Base-by-base conservation (phyloP, 78 protist genomes). In the Thecamonas trahens region DNA sequence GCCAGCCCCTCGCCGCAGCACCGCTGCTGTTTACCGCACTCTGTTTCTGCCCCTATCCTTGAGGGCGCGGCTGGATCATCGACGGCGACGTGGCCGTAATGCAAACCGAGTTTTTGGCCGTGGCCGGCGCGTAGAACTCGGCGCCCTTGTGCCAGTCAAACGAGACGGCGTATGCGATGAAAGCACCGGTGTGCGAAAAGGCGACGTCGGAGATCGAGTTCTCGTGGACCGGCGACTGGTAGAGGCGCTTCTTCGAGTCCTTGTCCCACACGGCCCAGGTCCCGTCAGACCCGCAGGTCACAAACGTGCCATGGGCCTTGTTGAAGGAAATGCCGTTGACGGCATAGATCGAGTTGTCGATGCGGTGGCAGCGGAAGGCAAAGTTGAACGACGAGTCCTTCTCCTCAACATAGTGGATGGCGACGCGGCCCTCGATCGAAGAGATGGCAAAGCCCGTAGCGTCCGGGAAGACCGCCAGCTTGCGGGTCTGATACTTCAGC, bases 211-310 rank as follows among this genome's bases (percentile, higher is more conserved):
- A 40, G 61, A 89, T 63, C 15, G 93, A 62, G 38, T 73, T 54
- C 2, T 28, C 26, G 32, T 18, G 13, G 38, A 72, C 52, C 6
- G 67, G 29, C 26, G 77, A 89, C 22, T 37, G 70, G 42, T 86
- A 76, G 26, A 88, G 49, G 29, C 88, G 58, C 58, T 67, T 63
- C 63, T 81, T 86, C 20, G 53, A 22, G 50, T 75, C 87, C 37
- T 87, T 88, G 61, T 87, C 90, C 93, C 93, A 88, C 42, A 83
- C 77, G 78, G 32, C 61, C n/a, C 74, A 73, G 38, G 69, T 55
- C 38, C 95, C 95, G 67, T 90, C 95, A n/a, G 91, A 63, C 42
- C 95, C 95, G n/a, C 75, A 62, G 14, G 95, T 91, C 32, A 90
- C 85, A 39, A 91, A 88, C 17, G 94, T 91, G 17, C 92, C 92